Conservation (phyloP, 1,139 yeast species). For the Saccharomyces hybrid region DNA sequence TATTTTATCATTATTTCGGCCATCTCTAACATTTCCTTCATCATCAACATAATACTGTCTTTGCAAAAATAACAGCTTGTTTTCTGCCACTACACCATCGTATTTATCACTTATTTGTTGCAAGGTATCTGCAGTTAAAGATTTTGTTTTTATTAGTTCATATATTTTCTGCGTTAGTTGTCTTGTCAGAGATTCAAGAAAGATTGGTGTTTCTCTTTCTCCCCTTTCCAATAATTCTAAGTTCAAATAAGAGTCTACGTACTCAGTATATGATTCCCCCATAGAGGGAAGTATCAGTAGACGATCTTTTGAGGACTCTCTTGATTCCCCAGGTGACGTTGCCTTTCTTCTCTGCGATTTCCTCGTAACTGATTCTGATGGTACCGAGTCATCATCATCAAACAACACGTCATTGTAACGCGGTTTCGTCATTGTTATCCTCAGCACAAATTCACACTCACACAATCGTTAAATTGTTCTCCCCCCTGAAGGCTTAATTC, state of each 20-base stretch:
- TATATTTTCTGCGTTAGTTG: slow-evolving; percentile 25
- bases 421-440: neutral
- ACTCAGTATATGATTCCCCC: slow-evolving; percentile 15
- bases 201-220: slow-evolving; percentile 18
- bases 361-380: neutral
- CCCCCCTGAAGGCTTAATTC: neutral
- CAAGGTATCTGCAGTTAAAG: slow-evolving; percentile 18
- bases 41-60: slow-evolving; percentile 22
- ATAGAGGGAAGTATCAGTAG: slow-evolving; percentile 12
- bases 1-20: slow-evolving; percentile 19
- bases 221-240: slow-evolving; percentile 21
- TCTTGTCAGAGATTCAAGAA: slow-evolving; percentile 22
- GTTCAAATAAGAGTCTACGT: slow-evolving; percentile 13
- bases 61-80: slow-evolving; percentile 19
- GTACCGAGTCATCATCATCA: neutral
- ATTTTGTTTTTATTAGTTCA: slow-evolving; percentile 19
- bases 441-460: neutral
- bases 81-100: slow-evolving; percentile 16
- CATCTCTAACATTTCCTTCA: slow-evolving; percentile 23
- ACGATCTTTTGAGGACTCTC: neutral
- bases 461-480: neutral
- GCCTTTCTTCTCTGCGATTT: neutral
- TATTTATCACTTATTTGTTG: slow-evolving; percentile 17
- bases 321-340: neutral
- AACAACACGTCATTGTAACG: neutral